phyloP scores from a whole-genome alignment of 768 basidiomycete genomes.

The Calocybe cyanea region DNA sequence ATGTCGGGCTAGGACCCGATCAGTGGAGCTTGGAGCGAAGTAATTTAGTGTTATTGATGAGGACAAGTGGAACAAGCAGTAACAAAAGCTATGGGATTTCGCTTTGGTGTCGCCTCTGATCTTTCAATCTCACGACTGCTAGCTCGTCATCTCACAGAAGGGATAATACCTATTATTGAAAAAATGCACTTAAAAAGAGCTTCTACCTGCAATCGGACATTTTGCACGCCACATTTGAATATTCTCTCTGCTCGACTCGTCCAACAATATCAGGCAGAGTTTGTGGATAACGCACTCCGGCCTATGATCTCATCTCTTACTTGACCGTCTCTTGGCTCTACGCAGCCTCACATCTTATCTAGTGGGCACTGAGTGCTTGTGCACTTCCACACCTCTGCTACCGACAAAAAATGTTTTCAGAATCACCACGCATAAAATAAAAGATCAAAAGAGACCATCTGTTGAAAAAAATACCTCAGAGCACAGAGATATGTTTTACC shows the following conservation, averaged over 20 bases:
- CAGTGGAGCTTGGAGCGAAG: conserved; percentile 67
- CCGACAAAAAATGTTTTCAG: conserved; percentile 11
- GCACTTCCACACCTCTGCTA: conserved; percentile 22
- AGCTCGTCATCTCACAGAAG: conserved; percentile 58
- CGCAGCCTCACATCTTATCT: conserved; percentile 48
- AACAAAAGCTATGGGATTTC: conserved; percentile 61
- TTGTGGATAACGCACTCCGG: conserved; percentile 55
- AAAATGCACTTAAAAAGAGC: not conserved
- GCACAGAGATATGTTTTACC: conserved; percentile 30
- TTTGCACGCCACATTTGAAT: conserved; percentile 55
- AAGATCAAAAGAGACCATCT: conserved; percentile 1
- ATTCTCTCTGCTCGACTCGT: conserved; percentile 61
- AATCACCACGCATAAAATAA: not conserved
- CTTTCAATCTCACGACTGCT: not conserved
- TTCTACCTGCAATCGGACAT: conserved; percentile 51
- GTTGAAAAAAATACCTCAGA: conserved; percentile 21
- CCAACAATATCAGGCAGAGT: conserved; percentile 42
- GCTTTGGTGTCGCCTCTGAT: not conserved
- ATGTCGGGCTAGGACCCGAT: conserved; percentile 65
- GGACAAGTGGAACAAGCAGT: conserved; percentile 70
- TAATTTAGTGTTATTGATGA: conserved; percentile 42
- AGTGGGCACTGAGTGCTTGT: conserved; percentile 54
- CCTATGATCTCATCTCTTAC: conserved; percentile 40
- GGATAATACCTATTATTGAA: conserved; percentile 26
- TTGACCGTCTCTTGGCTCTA: not conserved